Evolutionary conservation across 2,329 filamentous ascomycete genomes (phyloP).

Genomic region (Neofusicoccum laricinum): DNA sequence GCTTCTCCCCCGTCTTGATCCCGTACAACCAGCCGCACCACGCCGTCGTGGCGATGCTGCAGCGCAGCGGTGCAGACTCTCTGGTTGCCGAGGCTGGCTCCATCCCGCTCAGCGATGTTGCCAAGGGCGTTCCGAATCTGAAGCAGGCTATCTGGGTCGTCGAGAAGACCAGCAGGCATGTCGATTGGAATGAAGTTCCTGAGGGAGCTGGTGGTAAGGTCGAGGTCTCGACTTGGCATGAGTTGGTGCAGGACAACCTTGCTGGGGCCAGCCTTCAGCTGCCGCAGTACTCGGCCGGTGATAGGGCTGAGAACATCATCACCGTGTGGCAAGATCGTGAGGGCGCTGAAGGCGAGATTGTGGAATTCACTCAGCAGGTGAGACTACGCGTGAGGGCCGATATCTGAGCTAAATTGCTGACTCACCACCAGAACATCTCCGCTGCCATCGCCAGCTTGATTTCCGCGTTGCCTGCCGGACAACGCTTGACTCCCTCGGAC

Average conservation of each 20-base stretch:
- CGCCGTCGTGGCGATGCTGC: slow-evolving; percentile 68
- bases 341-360: slow-evolving; percentile 58
- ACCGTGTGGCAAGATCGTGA: slow-evolving; percentile 63
- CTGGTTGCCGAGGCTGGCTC: slow-evolving; percentile 82
- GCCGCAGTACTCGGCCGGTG: slow-evolving; percentile 58
- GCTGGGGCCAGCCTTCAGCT: slow-evolving; percentile 56
- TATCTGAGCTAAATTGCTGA: background rate
- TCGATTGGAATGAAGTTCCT: slow-evolving; percentile 92
- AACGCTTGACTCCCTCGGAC: slow-evolving; percentile 72
- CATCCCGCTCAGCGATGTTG: slow-evolving; percentile 74
- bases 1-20: slow-evolving; percentile 77
- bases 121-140: slow-evolving; percentile 66
- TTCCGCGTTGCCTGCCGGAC: slow-evolving; percentile 68
- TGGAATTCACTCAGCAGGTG: slow-evolving; percentile 73
- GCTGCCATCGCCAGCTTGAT: slow-evolving; percentile 78
- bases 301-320: slow-evolving; percentile 50
- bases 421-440: slow-evolving; percentile 65
- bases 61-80: slow-evolving; percentile 71
- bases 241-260: slow-evolving; percentile 68
- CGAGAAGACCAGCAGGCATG: slow-evolving; percentile 82
- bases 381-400: slow-evolving; percentile 10
- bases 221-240: slow-evolving; percentile 89
- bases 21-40: slow-evolving; percentile 75
- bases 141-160: slow-evolving; percentile 86
- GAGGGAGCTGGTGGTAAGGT: slow-evolving; percentile 70